These are phyloP conservation scores for Ustilago xerochloae DNA, from an alignment of 1,284 basidiomycete species.

Conservation along the genomic window DNA sequence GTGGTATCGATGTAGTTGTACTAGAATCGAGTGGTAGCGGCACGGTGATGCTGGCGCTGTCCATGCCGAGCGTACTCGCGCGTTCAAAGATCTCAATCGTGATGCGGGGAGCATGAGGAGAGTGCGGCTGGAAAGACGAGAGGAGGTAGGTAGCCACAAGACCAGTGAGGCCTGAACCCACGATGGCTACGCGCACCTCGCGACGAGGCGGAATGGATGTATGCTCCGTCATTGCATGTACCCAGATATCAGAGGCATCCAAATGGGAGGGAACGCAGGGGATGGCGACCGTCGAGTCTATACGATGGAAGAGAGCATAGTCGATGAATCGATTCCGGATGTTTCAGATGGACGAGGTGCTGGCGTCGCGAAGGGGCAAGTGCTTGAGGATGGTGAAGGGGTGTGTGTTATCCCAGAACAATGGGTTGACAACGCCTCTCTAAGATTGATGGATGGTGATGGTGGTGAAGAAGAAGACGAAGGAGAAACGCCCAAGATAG, in stretches of 20 bases:
- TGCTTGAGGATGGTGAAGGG: too few relatives aligned
- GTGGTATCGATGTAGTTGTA: background rate
- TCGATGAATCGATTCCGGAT: too few relatives aligned
- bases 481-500: too few relatives aligned
- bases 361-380: too few relatives aligned
- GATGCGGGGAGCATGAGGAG: background rate
- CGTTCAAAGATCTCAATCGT: slow-evolving; percentile 60
- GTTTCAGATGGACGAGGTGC: too few relatives aligned
- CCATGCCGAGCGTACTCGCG: slow-evolving; percentile 58
- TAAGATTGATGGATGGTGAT: too few relatives aligned
- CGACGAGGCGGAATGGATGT: background rate
- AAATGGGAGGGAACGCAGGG: background rate
- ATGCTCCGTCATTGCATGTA: slow-evolving; percentile 5
- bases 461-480: too few relatives aligned
- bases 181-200: slow-evolving; percentile 75
- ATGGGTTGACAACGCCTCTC: too few relatives aligned
- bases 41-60: slow-evolving; percentile 60
- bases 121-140: slow-evolving; percentile 68
- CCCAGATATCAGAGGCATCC: too few relatives aligned
- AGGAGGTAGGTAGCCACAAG: slow-evolving; percentile 88
- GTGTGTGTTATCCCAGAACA: too few relatives aligned
- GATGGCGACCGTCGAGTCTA: too few relatives aligned
- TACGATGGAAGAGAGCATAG: too few relatives aligned
- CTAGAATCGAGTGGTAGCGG: slow-evolving; percentile 5
- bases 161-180: slow-evolving; percentile 88